phyloP scores from a whole-genome alignment of 352 stramenopile genomes.

The Phytophthora boehmeriae region DNA sequence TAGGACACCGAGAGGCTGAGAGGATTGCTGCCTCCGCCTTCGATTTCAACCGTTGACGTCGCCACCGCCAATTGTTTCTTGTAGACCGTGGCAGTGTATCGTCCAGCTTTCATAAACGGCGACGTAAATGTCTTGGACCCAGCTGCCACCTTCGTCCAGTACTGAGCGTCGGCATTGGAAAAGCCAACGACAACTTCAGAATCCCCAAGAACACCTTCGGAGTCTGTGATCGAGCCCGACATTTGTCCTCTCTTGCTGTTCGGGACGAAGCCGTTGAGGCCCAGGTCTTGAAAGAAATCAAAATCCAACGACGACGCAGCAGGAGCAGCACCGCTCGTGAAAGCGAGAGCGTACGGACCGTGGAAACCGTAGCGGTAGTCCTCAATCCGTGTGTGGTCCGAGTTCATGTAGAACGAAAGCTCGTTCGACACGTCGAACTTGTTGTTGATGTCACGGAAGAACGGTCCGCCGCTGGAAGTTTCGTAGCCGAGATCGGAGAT shows the following conservation, averaged over 20 bases:
- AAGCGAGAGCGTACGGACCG: conserved; percentile 48
- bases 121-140: conserved; percentile 42
- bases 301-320: conserved; percentile 36
- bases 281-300: conserved; percentile 46
- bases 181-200: conserved; percentile 43
- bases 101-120: conserved; percentile 47
- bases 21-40: conserved; percentile 10
- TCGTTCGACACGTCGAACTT: conserved; percentile 51
- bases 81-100: conserved; percentile 51
- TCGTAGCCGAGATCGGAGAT: conserved; percentile 55
- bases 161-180: conserved; percentile 47
- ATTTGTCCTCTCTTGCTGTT: conserved; percentile 36
- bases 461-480: conserved; percentile 47
- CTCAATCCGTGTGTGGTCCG: conserved; percentile 58
- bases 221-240: conserved; percentile 41
- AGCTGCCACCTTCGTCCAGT: conserved; percentile 39
- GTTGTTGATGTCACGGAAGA: conserved; percentile 66
- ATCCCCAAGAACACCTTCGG: conserved; percentile 21
- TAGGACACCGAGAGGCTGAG: conserved; percentile 26
- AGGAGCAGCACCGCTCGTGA: conserved; percentile 39
- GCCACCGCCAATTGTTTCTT: conserved; percentile 55
- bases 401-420: conserved; percentile 66
- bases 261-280: conserved; percentile 45
- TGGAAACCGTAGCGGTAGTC: conserved; percentile 62
- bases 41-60: conserved; percentile 29